Evolutionary conservation across 2,329 filamentous ascomycete species (phyloP).

Genomic region (Verticillium nubilum): DNA sequence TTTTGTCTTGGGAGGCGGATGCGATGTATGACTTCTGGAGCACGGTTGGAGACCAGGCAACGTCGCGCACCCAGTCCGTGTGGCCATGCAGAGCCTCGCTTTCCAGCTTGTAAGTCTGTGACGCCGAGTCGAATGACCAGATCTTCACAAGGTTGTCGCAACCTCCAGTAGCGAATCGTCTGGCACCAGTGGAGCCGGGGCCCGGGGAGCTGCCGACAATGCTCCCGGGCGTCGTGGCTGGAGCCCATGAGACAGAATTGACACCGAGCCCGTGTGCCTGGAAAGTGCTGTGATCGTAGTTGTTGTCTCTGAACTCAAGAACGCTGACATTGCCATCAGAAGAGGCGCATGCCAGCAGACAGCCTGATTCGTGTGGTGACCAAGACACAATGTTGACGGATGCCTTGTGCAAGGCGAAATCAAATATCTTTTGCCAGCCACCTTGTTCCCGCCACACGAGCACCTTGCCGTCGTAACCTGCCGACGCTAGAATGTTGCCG

Average conservation of each 20-base stretch:
- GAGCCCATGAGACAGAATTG: slow-evolving; percentile 95
- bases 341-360: slow-evolving; percentile 88
- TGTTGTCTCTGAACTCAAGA: slow-evolving; percentile 94
- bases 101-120: slow-evolving; percentile 57
- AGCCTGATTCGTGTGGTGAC: slow-evolving; percentile 95
- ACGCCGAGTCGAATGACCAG: slow-evolving; percentile 72
- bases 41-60: slow-evolving; percentile 93
- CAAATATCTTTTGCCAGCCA: slow-evolving; percentile 82
- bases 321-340: slow-evolving; percentile 92
- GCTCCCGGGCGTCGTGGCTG: slow-evolving; percentile 76
- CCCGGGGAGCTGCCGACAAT: slow-evolving; percentile 44
- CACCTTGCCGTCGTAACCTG: slow-evolving; percentile 95
- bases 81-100: slow-evolving; percentile 69
- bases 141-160: slow-evolving; percentile 92
- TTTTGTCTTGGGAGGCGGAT: slow-evolving; percentile 92
- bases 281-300: slow-evolving; percentile 85
- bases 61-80: slow-evolving; percentile 94
- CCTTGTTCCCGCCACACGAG: slow-evolving; percentile 94
- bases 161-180: slow-evolving; percentile 90
- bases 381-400: slow-evolving; percentile 95
- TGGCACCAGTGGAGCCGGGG: slow-evolving; percentile 31
- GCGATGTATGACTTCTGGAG: slow-evolving; percentile 96
- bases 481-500: slow-evolving; percentile 93
- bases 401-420: slow-evolving; percentile 89
- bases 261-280: slow-evolving; percentile 89